Conservation (phyloP, 805 yeast species). For the Barnettozyma sucrosica region DNA sequence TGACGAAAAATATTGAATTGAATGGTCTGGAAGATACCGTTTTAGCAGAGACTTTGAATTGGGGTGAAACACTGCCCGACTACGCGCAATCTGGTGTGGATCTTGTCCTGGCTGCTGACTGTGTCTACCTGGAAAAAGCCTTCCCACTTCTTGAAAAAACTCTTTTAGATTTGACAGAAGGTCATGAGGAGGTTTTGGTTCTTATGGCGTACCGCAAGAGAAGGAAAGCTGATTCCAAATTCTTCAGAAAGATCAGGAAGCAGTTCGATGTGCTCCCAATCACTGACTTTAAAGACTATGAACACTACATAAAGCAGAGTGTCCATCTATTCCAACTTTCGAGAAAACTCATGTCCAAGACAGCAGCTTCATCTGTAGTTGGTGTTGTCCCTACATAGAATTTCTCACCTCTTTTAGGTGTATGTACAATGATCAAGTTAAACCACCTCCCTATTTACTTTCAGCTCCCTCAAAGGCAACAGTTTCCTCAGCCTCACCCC, state of each 20-base stretch:
- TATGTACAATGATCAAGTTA: neutral
- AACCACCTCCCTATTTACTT: neutral
- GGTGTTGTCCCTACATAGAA: conserved; percentile 11
- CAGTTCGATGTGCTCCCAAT: conserved; percentile 28
- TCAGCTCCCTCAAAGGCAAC: neutral
- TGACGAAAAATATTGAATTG: conserved; percentile 39
- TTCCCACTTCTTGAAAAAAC: conserved; percentile 48
- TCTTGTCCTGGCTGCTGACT: conserved; percentile 52
- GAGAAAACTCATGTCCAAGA: conserved; percentile 13
- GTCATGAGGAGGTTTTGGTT: conserved; percentile 36
- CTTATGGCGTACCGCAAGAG: conserved; percentile 51
- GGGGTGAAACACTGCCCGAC: conserved; percentile 38
- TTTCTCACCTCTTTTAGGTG: neutral
- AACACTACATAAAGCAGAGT: conserved; percentile 32
- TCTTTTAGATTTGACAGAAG: conserved; percentile 35
- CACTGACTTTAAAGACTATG: conserved; percentile 30
- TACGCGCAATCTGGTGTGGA: conserved; percentile 34
- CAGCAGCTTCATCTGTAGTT: neutral
- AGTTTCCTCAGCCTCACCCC: neutral
- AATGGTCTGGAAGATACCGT: conserved; percentile 35
- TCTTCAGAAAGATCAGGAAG: conserved; percentile 30
- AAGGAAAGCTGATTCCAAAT: conserved; percentile 36
- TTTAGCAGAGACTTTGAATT: conserved; percentile 37
- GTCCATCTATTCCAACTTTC: conserved; percentile 37
- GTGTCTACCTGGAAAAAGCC: conserved; percentile 50